Evolutionary conservation across 2,329 filamentous ascomycete species (phyloP), one percentile per base, ranked within the genome.

Genomic region (Ophiostoma australiae): DNA sequence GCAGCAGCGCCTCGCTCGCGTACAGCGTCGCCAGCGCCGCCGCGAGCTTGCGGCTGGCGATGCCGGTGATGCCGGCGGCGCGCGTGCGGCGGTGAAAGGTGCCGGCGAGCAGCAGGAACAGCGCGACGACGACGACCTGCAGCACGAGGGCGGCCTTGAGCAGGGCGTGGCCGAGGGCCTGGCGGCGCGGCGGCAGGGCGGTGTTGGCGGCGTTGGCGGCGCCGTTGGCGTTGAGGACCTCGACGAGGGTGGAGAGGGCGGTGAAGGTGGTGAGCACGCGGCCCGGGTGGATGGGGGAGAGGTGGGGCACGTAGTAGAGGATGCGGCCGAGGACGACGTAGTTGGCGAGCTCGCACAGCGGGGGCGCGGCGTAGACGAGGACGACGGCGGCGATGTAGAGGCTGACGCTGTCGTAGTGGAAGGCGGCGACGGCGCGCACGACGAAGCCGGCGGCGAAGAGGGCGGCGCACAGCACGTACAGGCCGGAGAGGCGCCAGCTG

Each of bases 271-370:
- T 75, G 15, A 85, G 75, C 35, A 86, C 82, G 23, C 78, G 78
- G 70, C 78, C 78, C 0, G 84, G 81, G 20, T 82, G 80, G n/a
- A 87, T 76, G 0, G 87, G 87, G 0, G 87, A 81, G 70, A 84
- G 81, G 75, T 87, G 85, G 0, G 88, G 88, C 1, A 89, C 81
- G 77, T 90, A 90, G 78, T 85, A 85, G 35, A 90, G 81, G 13
- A 88, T 80, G 1, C 88, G 84, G 3, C 85, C 85, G 70, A 91
- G 84, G 72, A 89, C 81, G 75, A 88, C 84, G 78, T 90, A 90
- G 78, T 90, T 89, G 72, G 85, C 83, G 3, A 88, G 84, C 72
- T 89, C 87, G 69, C 89, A 84, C 4, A 90, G 80, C 0, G 89
- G 88, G 76, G 83, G 70, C 39, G 79, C 74, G 1, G 78, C 76